Evolutionary conservation across 1,284 basidiomycete genomes (phyloP).

Genomic region (Pyrrhoderma lamaoense): DNA sequence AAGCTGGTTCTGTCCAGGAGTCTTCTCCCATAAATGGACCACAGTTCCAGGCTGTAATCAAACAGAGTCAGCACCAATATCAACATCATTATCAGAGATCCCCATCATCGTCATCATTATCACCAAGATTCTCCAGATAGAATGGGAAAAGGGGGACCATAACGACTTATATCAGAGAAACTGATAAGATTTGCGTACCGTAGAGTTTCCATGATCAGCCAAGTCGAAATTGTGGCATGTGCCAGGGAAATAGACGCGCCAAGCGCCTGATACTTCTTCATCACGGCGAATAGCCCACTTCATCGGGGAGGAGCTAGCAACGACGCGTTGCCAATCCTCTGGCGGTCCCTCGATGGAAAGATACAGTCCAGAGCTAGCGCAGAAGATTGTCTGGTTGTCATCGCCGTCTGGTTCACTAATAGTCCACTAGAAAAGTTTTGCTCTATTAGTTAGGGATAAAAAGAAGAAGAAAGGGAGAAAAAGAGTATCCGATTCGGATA

Average conservation of each 20-base stretch:
- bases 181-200: neutral
- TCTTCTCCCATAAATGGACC: constrained; percentile 9
- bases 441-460: neutral
- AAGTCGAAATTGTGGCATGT: constrained; percentile 16
- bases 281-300: constrained; percentile 15
- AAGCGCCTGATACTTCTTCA: neutral
- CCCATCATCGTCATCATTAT: neutral
- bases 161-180: too few species aligned
- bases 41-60: constrained; percentile 8
- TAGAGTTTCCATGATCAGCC: constrained; percentile 10
- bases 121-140: too few species aligned
- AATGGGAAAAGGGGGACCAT: too few species aligned
- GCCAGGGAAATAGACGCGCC: constrained; percentile 16
- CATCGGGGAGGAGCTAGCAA: constrained; percentile 19
- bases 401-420: constrained; percentile 24
- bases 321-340: constrained; percentile 21
- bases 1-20: constrained; percentile 11
- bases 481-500: neutral
- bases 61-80: too few species aligned
- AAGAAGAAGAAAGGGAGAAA: neutral
- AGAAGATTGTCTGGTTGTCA: constrained; percentile 27
- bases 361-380: constrained; percentile 21
- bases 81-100: neutral
- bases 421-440: constrained; percentile 25
- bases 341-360: constrained; percentile 26